Percentiles rank a stretch among this genome's conserved stretches.
These are phyloP conservation scores for Uncinocarpus reesii DNA, from an alignment of 2,329 filamentous ascomycete genomes.

Conservation along the genomic window DNA sequence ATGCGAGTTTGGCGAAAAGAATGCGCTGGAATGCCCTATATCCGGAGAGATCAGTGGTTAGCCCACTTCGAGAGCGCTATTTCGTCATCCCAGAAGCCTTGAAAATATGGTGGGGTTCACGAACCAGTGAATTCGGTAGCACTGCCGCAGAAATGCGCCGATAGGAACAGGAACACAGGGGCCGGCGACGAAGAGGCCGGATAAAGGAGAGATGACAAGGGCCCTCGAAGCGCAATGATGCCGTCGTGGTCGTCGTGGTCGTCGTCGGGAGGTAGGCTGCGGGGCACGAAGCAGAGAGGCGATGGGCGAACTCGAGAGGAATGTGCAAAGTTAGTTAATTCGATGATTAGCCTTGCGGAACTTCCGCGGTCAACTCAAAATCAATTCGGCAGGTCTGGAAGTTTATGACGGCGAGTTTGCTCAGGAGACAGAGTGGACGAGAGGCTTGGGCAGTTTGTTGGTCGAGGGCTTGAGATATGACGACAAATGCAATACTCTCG, in stretches of 20 bases:
- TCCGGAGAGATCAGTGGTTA: not conserved
- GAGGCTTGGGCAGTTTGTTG: no score
- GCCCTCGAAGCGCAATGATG: no score
- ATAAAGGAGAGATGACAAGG: not conserved
- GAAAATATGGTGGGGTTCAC: not conserved
- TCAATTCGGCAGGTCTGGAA: no score
- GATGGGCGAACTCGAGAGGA: not conserved
- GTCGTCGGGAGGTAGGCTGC: not conserved
- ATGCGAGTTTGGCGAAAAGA: not conserved
- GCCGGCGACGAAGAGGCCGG: not conserved
- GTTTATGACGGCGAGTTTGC: no score
- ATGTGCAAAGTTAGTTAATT: not conserved
- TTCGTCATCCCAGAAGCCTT: not conserved
- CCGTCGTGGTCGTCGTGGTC: not conserved
- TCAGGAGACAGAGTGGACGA: no score
- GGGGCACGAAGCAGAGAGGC: not conserved
- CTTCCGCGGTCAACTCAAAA: no score
- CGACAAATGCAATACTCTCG: no score
- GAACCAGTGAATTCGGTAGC: constrained; percentile 1
- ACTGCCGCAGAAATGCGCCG: no score
- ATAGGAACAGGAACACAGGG: not conserved
- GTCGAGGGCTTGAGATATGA: no score
- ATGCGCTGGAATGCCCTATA: not conserved
- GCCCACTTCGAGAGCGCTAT: not conserved
- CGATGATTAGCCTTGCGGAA: no score